phyloP scores from a whole-genome alignment of 2,329 filamentous ascomycete species.

The Cladorrhinum sp. region DNA sequence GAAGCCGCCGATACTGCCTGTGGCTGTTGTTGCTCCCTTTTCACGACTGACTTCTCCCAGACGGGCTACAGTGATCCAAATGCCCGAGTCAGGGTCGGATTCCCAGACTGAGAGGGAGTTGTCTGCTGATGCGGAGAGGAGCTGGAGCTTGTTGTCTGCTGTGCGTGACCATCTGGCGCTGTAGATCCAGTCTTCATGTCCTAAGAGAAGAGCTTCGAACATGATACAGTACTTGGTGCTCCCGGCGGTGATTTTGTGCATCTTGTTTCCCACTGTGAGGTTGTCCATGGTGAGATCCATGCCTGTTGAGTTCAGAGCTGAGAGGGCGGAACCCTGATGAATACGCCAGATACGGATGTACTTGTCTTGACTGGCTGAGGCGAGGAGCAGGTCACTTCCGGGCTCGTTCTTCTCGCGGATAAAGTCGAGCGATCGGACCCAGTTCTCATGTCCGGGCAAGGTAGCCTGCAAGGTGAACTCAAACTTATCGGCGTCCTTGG shows the following conservation, averaged over 20 bases:
- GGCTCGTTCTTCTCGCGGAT: constrained; percentile 55
- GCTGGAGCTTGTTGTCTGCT: constrained; percentile 54
- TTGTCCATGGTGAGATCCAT: constrained; percentile 56
- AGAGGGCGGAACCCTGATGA: constrained; percentile 65
- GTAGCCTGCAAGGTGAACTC: constrained; percentile 72
- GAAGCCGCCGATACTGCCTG: constrained; percentile 91
- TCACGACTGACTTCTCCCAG: constrained; percentile 92
- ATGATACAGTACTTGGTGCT: constrained; percentile 72
- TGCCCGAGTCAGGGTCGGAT: constrained; percentile 74
- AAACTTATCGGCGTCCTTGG: constrained; percentile 13
- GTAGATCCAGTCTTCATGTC: constrained; percentile 98
- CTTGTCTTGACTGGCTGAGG: constrained; percentile 95
- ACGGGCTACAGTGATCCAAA: constrained; percentile 84
- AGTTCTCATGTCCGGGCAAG: constrained; percentile 86
- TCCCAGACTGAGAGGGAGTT: constrained; percentile 95
- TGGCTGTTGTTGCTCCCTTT: constrained; percentile 94
- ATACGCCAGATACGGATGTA: constrained; percentile 93
- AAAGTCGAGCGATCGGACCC: constrained; percentile 86
- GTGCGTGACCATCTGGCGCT: constrained; percentile 70
- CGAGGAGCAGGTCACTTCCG: constrained; percentile 71
- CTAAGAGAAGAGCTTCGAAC: constrained; percentile 89
- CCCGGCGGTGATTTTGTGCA: constrained; percentile 66
- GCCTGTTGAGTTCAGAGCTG: constrained; percentile 51
- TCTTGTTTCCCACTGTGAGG: constrained; percentile 74
- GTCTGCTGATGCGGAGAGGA: constrained; percentile 89